These are phyloP conservation scores for Fusarium mexicanum DNA, from an alignment of 2,329 filamentous ascomycete species.

Conservation along the genomic window DNA sequence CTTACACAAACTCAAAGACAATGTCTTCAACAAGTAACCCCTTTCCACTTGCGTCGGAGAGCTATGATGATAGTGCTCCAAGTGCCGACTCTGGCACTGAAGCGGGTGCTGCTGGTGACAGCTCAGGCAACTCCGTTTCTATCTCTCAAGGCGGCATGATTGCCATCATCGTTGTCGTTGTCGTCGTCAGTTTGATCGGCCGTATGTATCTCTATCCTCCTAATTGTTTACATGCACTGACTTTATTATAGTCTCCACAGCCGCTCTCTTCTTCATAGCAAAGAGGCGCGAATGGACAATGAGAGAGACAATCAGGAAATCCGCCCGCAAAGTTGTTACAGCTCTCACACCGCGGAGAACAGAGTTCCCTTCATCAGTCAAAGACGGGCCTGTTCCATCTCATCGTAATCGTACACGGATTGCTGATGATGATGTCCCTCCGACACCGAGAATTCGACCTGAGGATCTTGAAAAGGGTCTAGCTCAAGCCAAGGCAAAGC, in stretches of 20 bases:
- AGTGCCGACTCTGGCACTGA: conserved; percentile 58
- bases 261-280: conserved; percentile 78
- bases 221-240: conserved; percentile 16
- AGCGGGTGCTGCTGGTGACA: conserved; percentile 72
- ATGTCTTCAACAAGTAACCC: conserved; percentile 54
- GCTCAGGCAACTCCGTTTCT: conserved; percentile 64
- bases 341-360: conserved; percentile 70
- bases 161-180: conserved; percentile 79
- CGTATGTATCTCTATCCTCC: conserved; percentile 60
- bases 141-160: conserved; percentile 76
- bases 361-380: conserved; percentile 69
- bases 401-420: conserved; percentile 56
- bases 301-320: conserved; percentile 75
- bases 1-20: conserved; percentile 15
- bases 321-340: conserved; percentile 69
- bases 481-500: conserved; percentile 50
- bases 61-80: conserved; percentile 50
- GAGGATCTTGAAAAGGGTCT: conserved; percentile 70
- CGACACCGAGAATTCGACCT: conserved; percentile 63
- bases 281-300: conserved; percentile 89
- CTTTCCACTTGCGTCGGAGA: conserved; percentile 57
- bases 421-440: conserved; percentile 64
- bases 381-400: conserved; percentile 48
- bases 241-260: conserved; percentile 63
- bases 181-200: conserved; percentile 72